These are phyloP conservation scores for Fonsecaea monophora DNA, from an alignment of 2,329 filamentous ascomycete species.

Conservation along the genomic window DNA sequence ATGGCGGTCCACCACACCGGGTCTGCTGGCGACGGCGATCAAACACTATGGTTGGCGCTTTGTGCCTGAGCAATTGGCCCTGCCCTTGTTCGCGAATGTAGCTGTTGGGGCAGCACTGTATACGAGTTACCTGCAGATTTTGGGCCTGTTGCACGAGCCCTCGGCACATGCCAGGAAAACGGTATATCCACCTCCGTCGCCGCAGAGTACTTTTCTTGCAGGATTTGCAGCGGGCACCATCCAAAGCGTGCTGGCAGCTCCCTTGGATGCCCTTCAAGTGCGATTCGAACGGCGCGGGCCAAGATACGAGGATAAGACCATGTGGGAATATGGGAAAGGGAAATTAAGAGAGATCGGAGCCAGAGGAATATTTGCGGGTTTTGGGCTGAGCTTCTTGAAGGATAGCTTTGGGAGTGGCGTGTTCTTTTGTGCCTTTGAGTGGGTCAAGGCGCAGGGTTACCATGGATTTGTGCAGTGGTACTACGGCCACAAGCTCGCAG, in stretches of 20 bases:
- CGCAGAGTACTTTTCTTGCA: slow-evolving; percentile 62
- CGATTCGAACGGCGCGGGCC: slow-evolving; percentile 61
- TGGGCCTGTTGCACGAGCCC: slow-evolving; percentile 65
- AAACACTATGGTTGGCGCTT: slow-evolving; percentile 68
- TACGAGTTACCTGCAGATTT: slow-evolving; percentile 66
- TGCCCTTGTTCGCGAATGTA: slow-evolving; percentile 68
- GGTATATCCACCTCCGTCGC: slow-evolving; percentile 64
- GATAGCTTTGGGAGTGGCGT: slow-evolving; percentile 66
- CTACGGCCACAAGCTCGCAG: slow-evolving; percentile 55
- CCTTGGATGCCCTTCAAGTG: slow-evolving; percentile 68
- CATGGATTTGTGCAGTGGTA: slow-evolving; percentile 66
- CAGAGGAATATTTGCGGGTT: slow-evolving; percentile 69
- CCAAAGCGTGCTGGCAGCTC: slow-evolving; percentile 68
- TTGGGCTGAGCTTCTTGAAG: slow-evolving; percentile 64
- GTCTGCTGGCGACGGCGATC: slow-evolving; percentile 66
- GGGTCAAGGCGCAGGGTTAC: slow-evolving; percentile 67
- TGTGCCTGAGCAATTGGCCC: slow-evolving; percentile 68
- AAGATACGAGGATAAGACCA: slow-evolving; percentile 56
- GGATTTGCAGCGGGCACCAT: slow-evolving; percentile 66
- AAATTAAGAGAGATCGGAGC: slow-evolving; percentile 66
- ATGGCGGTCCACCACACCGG: slow-evolving; percentile 66
- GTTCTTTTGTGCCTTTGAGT: slow-evolving; percentile 70
- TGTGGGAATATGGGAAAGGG: slow-evolving; percentile 67
- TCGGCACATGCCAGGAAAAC: slow-evolving; percentile 63
- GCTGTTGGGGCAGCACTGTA: slow-evolving; percentile 68